These are phyloP conservation scores for Ogataea ramenticola DNA, from an alignment of 805 yeast genomes.

Conservation along the genomic window DNA sequence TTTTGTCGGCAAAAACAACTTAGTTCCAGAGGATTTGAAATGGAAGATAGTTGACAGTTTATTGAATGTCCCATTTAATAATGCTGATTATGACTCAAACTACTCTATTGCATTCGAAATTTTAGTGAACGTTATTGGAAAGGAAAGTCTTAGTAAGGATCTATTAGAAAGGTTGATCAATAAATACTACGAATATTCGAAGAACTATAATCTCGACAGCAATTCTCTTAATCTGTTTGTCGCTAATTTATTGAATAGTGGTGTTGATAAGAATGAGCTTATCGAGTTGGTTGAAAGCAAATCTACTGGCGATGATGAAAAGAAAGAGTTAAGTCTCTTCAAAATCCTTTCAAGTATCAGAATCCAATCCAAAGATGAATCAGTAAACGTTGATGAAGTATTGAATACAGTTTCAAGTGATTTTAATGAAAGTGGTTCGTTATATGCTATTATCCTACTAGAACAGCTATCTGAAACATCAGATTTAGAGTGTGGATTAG, in stretches of 20 bases:
- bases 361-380: conserved; percentile 22
- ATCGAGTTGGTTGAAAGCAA: background rate
- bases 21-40: background rate
- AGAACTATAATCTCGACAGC: background rate
- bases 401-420: conserved; percentile 5
- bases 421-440: conserved; percentile 13
- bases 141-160: background rate
- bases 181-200: background rate
- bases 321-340: background rate
- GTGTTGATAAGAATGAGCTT: background rate
- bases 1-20: conserved; percentile 1
- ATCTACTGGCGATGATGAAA: background rate
- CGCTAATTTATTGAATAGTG: background rate
- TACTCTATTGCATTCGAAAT: background rate
- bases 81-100: background rate
- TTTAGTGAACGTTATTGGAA: background rate
- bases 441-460: conserved; percentile 31
- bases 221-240: background rate
- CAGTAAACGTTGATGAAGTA: conserved; percentile 10
- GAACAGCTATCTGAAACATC: conserved; percentile 40
- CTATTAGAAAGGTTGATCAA: background rate
- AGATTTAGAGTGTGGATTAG: conserved; percentile 19
- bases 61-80: background rate
- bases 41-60: background rate
- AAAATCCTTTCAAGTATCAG: conserved; percentile 26